These are phyloP conservation scores for Cladosporium sp. DNA, from an alignment of 2,329 filamentous ascomycete genomes.

Conservation along the genomic window DNA sequence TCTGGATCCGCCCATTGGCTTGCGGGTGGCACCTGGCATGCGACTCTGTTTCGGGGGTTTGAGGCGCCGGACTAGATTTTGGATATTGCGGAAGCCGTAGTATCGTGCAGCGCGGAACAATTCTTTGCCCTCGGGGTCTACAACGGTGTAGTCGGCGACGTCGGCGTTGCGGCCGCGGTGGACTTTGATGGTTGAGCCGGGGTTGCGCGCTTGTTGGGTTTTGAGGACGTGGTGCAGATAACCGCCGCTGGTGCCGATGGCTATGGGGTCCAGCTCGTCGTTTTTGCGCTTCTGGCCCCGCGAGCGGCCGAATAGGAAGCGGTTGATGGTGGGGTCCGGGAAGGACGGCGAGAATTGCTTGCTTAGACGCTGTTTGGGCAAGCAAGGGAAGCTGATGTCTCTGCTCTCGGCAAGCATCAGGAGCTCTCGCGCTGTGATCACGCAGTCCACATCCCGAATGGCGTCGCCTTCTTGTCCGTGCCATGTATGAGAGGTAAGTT, in stretches of 20 bases:
- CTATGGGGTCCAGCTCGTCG: conserved; percentile 33
- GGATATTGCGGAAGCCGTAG: conserved; percentile 97
- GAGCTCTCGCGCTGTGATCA: conserved; percentile 93
- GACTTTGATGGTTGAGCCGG: conserved; percentile 66
- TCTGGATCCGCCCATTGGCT: conserved; percentile 41
- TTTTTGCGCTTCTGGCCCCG: conserved; percentile 32
- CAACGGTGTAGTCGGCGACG: conserved; percentile 77
- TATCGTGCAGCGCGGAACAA: conserved; percentile 81
- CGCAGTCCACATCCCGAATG: conserved; percentile 89
- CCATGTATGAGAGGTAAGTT: conserved; percentile 61
- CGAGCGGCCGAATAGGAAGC: conserved; percentile 68
- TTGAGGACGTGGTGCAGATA: conserved; percentile 81
- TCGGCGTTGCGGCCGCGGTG: conserved; percentile 81
- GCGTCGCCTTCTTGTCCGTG: conserved; percentile 40
- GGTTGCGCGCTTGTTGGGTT: conserved; percentile 64
- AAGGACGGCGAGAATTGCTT: conserved; percentile 53
- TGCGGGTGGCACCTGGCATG: conserved; percentile 69
- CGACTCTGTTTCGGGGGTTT: conserved; percentile 75
- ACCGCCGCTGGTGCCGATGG: conserved; percentile 77
- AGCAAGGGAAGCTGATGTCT: conserved; percentile 66
- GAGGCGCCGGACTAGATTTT: conserved; percentile 88
- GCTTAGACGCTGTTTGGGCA: conserved; percentile 57
- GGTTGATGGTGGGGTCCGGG: conserved; percentile 64
- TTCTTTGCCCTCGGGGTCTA: conserved; percentile 40
- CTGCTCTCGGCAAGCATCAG: conserved; percentile 82